Base-by-base conservation (phyloP, 2,329 filamentous ascomycete species). In the Sporothrix globosa region DNA sequence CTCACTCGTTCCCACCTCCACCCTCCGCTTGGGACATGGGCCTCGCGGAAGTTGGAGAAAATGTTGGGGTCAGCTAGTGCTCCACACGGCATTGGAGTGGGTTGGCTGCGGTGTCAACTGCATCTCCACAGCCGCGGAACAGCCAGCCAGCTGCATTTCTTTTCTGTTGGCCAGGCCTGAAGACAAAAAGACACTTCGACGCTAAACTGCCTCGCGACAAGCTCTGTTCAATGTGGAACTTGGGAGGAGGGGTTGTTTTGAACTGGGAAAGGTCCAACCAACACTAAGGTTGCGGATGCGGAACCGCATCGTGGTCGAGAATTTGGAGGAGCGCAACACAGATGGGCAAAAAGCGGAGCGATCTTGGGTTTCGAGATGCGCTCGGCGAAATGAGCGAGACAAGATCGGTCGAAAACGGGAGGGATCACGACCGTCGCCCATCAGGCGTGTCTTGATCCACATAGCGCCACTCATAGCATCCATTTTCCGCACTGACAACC, bases 281-380 rank as follows among this genome's bases (percentile, higher is more conserved):
- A 11, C 63, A 67, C 48, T 54, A 67, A 27, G 65, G 6, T 67
- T 67, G 66, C 66, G 34, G 66, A 56, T 68, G 66, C 66, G 66
- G 66, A 68, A 68, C 66, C 66, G 66, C 66, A 68, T 48, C 66
- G 66, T 68, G 66, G 66, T 44, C 52, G 39, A 56, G 39, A 56
- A 48, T 60, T 60, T 60, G 67, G 53, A 44, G 67, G 60, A 52
- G 41, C 41, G 50, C 30, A 48, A 44, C 6, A 14, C 9, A 3
- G 2, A 44, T 11, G 41, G 44, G 17, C 34, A 52, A 52, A 46
- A 68, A 50, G 67, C 50, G 54, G 54, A 50, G 4, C 41, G 54
- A 61, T 60, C 30, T 27, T 54, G 52, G 24, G 44, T 19, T 39
- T 24, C 65, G 65, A 67, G 34, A 54, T 14, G 50, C 2, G 30